A percentile compares a stretch with the other conserved stretches of the same genome.
phyloP scores from a whole-genome alignment of 2,329 filamentous ascomycete genomes.

The Alternaria triticimaculans region DNA sequence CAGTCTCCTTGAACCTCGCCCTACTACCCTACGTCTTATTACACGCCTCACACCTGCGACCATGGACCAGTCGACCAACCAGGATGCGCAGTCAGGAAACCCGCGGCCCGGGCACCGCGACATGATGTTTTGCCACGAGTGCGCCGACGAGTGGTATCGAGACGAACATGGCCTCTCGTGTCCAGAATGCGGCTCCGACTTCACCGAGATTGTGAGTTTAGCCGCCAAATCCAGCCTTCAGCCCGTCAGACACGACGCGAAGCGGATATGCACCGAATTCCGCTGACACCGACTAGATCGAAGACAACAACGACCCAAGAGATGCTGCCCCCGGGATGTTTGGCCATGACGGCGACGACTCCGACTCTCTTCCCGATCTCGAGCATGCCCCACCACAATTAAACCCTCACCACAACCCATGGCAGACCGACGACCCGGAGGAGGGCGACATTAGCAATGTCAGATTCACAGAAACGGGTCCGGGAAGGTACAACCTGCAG shows the following conservation, averaged over 20 bases:
- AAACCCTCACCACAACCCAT: conserved; percentile 57
- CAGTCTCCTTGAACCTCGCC: conserved; percentile 2
- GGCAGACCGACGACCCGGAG: conserved; percentile 57
- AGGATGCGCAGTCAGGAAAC: conserved; percentile 23
- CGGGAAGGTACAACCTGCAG: conserved; percentile 44
- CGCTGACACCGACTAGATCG: conserved; percentile 50
- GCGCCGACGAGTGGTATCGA: conserved; percentile 80
- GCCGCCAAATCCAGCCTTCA: conserved; percentile 13
- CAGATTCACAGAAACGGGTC: conserved; percentile 48
- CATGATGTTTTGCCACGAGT: conserved; percentile 85
- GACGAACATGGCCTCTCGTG: conserved; percentile 74
- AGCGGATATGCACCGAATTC: neutral
- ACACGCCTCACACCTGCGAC: conserved; percentile 8
- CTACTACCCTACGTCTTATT: conserved; percentile 3
- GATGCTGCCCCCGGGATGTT: conserved; percentile 35
- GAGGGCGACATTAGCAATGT: conserved; percentile 58
- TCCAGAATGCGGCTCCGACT: conserved; percentile 77
- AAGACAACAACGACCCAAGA: conserved; percentile 69
- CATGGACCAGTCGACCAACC: conserved; percentile 33
- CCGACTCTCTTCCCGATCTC: conserved; percentile 37
- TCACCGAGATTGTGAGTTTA: conserved; percentile 81
- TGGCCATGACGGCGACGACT: conserved; percentile 37
- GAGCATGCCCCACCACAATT: conserved; percentile 27
- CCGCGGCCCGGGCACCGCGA: conserved; percentile 56
- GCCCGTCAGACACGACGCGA: conserved; percentile 5